Evolutionary conservation across 768 basidiomycete genomes (phyloP), one percentile per base, ranked within the genome.

Genomic region (Boletus patriciae): DNA sequence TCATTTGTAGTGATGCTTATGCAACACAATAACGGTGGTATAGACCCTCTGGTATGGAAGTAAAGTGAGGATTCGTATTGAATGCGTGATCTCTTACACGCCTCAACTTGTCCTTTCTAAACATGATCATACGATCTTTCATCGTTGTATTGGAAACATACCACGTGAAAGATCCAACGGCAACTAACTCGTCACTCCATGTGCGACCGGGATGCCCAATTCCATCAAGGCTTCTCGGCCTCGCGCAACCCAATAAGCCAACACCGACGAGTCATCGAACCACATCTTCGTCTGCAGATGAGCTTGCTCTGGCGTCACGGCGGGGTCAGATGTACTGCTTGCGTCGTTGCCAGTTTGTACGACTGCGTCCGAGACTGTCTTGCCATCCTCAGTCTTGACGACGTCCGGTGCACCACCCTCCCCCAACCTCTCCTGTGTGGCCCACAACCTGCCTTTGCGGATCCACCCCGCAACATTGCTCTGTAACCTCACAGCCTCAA

Each of bases 391-490:
- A 25, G 25, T 41, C 13, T 50, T 15, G 46, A 27, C 27, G 41
- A 37, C 31, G 36, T 49, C 38, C 11, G 16, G 19, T 16, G 23
- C 19, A 27, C 45, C 52, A 34, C 12, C 57, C 10, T 21, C 60
- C 18, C n/a, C 50, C 16, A 8, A 11, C 33, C 42, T 55, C 40
- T 57, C 66, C 25, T 38, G 37, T 9, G 41, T 38, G 19, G 46
- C 56, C 71, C 58, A 66, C 13, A 87, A 69, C 0, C 85, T 85
- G 2, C 86, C 86, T 29, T 66, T 62, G 18, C 79, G 77, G 53
- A 89, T 76, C 89, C 89, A 90, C 19, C 78, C 82, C 0, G 87
- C 83, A 23, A 90, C 80, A 60, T 86, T 90, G 53, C 72, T 76
- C 70, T 90, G 82, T 46, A 62, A 50, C 67, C 83, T 86, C 15